These are phyloP conservation scores for Candida tammaniensis DNA, from an alignment of 805 yeast species.

Conservation along the genomic window DNA sequence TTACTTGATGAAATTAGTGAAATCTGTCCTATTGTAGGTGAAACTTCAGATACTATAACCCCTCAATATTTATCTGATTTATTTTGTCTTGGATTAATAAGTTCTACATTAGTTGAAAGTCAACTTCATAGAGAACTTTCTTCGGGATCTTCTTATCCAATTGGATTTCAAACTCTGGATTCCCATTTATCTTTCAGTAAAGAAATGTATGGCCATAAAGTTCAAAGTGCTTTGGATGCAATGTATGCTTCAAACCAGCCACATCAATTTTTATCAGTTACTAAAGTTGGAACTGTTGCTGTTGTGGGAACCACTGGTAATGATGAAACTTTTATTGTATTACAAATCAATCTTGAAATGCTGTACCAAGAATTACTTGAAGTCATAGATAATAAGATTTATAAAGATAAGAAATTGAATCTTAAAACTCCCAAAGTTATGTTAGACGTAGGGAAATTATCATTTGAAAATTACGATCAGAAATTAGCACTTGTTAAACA, in stretches of 20 bases:
- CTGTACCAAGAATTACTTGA: conserved; percentile 14
- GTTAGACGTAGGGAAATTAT: conserved; percentile 26
- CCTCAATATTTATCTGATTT: conserved; percentile 51
- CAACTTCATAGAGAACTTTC: conserved; percentile 50
- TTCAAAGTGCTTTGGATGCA: conserved; percentile 43
- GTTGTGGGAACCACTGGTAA: conserved; percentile 51
- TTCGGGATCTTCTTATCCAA: conserved; percentile 50
- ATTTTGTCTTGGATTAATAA: conserved; percentile 43
- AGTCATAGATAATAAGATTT: conserved; percentile 13
- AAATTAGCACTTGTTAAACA: conserved; percentile 12
- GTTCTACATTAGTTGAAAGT: conserved; percentile 44
- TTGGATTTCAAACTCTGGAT: conserved; percentile 40
- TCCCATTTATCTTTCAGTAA: conserved; percentile 17
- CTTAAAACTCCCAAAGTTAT: conserved; percentile 20
- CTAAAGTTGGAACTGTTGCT: conserved; percentile 47
- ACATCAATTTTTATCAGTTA: conserved; percentile 48
- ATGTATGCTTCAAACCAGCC: conserved; percentile 41
- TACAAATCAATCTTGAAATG: conserved; percentile 23
- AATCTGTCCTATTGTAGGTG: conserved; percentile 45
- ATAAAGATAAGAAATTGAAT: conserved; percentile 15
- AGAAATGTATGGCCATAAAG: conserved; percentile 25
- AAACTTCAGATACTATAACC: conserved; percentile 45
- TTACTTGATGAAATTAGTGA: conserved; percentile 39
- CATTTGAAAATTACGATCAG: conserved; percentile 14
- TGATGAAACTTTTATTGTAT: conserved; percentile 45